Evolutionary conservation across 2,329 filamentous ascomycete species (phyloP).

Genomic region (Colletotrichum lentis): DNA sequence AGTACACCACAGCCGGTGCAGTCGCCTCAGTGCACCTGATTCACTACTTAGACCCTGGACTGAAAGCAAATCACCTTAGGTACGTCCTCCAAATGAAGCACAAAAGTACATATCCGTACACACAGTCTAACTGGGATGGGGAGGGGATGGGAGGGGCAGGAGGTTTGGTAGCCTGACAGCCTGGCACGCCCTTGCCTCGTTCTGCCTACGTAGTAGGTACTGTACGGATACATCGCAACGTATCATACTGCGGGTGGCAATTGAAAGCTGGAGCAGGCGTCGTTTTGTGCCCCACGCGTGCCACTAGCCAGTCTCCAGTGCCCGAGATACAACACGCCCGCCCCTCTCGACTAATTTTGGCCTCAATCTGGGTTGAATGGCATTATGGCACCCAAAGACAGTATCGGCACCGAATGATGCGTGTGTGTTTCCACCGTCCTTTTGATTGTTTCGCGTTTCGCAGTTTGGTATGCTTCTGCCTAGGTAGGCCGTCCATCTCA

Average conservation of each 20-base stretch:
- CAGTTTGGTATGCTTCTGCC: neutral
- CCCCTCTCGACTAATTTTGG: neutral
- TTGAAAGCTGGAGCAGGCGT: neutral
- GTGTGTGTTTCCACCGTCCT: neutral
- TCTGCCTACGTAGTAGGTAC: neutral
- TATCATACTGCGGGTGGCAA: no score
- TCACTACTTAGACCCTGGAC: neutral
- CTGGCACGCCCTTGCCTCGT: conserved; percentile 1
- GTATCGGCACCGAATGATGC: neutral
- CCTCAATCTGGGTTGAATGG: neutral
- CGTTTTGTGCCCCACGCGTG: conserved; percentile 1
- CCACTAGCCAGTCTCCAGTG: conserved; percentile 17
- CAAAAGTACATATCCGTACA: no score
- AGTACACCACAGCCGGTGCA: neutral
- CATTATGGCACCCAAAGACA: neutral
- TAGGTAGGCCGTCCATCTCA: neutral
- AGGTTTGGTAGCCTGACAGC: conserved; percentile 8
- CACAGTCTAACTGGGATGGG: no score
- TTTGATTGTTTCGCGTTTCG: neutral
- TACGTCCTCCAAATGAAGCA: no score
- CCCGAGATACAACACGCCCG: conserved; percentile 3
- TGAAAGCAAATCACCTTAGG: no score
- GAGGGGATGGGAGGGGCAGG: neutral
- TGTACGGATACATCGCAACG: no score
- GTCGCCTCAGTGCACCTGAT: neutral